Percentiles rank a stretch among this genome's conserved stretches.
Evolutionary conservation across 1,139 yeast genomes (phyloP).

Genomic region (Kodamaea ohmeri): DNA sequence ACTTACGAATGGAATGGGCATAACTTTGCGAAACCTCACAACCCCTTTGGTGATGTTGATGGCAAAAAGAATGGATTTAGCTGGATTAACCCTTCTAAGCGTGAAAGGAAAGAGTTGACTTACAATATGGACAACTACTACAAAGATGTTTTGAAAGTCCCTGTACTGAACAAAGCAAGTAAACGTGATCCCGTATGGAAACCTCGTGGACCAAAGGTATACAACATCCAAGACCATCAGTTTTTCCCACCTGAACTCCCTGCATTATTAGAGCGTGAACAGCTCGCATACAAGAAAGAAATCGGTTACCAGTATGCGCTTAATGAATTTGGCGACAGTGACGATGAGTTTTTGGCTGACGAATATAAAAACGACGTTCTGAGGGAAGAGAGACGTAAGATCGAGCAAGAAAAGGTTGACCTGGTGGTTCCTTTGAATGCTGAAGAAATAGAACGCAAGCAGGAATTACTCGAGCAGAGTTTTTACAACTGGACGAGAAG

Average conservation of each 20-base stretch:
- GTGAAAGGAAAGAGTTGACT: constrained; percentile 87
- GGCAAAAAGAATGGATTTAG: constrained; percentile 41
- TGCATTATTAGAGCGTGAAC: constrained; percentile 73
- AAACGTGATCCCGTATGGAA: constrained; percentile 30
- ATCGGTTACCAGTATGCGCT: constrained; percentile 67
- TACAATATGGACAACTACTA: constrained; percentile 87
- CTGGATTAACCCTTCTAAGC: constrained; percentile 87
- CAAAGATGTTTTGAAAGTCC: constrained; percentile 63
- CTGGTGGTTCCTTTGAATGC: constrained; percentile 70
- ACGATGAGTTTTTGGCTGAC: constrained; percentile 56
- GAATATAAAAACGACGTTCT: constrained; percentile 39
- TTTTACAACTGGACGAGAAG: constrained; percentile 83
- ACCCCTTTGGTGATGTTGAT: constrained; percentile 33
- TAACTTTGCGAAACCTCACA: constrained; percentile 70
- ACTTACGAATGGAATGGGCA: constrained; percentile 98
- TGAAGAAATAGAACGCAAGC: constrained; percentile 68
- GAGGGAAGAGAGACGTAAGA: constrained; percentile 43
- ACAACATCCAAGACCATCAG: constrained; percentile 82
- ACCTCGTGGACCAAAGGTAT: constrained; percentile 70
- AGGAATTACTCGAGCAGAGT: constrained; percentile 58
- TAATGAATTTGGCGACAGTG: constrained; percentile 51
- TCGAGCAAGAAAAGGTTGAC: constrained; percentile 67
- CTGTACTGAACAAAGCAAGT: constrained; percentile 17
- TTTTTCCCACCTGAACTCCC: constrained; percentile 70
- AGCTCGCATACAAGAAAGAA: constrained; percentile 68